Evolutionary conservation across 2,329 filamentous ascomycete species (phyloP).

Genomic region (Hymenoscyphus repandus): DNA sequence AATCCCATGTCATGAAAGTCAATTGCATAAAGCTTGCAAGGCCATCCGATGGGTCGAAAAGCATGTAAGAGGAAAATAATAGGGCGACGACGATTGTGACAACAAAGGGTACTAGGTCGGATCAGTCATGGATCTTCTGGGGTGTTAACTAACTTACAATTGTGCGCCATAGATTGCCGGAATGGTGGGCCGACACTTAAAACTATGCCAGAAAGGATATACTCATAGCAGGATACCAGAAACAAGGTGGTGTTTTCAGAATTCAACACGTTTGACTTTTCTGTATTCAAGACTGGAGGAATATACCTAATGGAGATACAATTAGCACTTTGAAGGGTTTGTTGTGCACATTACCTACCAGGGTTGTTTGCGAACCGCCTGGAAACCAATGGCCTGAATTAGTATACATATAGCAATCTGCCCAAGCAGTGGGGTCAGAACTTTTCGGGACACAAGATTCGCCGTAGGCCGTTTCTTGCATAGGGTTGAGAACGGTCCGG

Average conservation of each 20-base stretch:
- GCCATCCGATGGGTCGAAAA: constrained; percentile 66
- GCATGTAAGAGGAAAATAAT: constrained; percentile 70
- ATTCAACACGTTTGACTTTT: constrained; percentile 82
- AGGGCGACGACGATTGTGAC: constrained; percentile 67
- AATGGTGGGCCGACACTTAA: constrained; percentile 90
- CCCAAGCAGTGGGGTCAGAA: constrained; percentile 81
- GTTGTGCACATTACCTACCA: constrained; percentile 52
- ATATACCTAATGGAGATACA: constrained; percentile 54
- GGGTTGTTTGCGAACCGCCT: constrained; percentile 68
- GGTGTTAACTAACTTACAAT: constrained; percentile 52
- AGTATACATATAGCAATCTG: constrained; percentile 79
- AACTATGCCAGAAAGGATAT: constrained; percentile 84
- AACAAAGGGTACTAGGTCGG: constrained; percentile 68
- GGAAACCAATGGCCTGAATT: constrained; percentile 69
- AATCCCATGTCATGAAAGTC: constrained; percentile 67
- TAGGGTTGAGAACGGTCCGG: constrained; percentile 71
- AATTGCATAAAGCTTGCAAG: constrained; percentile 76
- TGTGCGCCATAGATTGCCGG: constrained; percentile 71
- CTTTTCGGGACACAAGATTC: constrained; percentile 86
- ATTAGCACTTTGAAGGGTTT: neutral
- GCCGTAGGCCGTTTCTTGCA: constrained; percentile 85
- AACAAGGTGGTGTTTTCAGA: constrained; percentile 93
- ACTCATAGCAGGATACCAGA: constrained; percentile 87
- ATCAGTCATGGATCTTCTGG: neutral
- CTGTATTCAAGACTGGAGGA: constrained; percentile 68